A percentile compares a stretch with the other conserved stretches of the same genome.
phyloP scores from a whole-genome alignment of 1,284 basidiomycete genomes.

The Polyporus tsugae region DNA sequence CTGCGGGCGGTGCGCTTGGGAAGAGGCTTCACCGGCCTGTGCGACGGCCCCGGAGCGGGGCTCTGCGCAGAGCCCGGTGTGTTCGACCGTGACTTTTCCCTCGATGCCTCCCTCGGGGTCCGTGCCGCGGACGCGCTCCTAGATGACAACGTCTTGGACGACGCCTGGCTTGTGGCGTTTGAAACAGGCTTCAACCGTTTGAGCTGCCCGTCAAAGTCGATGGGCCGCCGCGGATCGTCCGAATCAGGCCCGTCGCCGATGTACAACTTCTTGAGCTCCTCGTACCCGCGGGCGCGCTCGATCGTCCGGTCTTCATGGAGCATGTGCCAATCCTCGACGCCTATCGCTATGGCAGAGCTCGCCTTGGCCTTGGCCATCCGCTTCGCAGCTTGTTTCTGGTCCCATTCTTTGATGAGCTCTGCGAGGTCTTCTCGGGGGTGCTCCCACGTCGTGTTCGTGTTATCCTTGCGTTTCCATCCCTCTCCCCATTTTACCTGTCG shows the following conservation, averaged over 20 bases:
- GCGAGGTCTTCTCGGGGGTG: constrained; percentile 30
- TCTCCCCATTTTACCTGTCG: constrained; percentile 48
- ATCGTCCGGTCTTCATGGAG: constrained; percentile 34
- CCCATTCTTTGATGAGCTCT: constrained; percentile 42
- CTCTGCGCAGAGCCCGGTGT: constrained; percentile 6
- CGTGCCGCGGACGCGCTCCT: not conserved
- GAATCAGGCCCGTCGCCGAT: constrained; percentile 3
- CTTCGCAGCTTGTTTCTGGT: constrained; percentile 25
- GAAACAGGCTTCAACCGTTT: not conserved
- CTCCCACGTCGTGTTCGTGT: constrained; percentile 53
- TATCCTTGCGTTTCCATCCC: constrained; percentile 47
- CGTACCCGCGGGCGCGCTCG: constrained; percentile 49
- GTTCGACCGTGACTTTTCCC: constrained; percentile 1
- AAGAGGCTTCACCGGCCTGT: constrained; percentile 14
- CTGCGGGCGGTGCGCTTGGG: constrained; percentile 16
- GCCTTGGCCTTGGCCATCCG: constrained; percentile 33
- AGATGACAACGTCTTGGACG: constrained; percentile 9
- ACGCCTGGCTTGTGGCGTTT: not conserved
- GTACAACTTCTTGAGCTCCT: constrained; percentile 19
- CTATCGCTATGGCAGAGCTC: constrained; percentile 39
- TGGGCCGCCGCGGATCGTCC: constrained; percentile 1
- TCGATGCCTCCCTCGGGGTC: constrained; percentile 4
- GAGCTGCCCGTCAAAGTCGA: constrained; percentile 22
- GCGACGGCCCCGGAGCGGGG: constrained; percentile 2
- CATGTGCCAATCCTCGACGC: constrained; percentile 22